Evolutionary conservation across 2,329 filamentous ascomycete genomes (phyloP).

Genomic region (Sarocladiaceae sp.): DNA sequence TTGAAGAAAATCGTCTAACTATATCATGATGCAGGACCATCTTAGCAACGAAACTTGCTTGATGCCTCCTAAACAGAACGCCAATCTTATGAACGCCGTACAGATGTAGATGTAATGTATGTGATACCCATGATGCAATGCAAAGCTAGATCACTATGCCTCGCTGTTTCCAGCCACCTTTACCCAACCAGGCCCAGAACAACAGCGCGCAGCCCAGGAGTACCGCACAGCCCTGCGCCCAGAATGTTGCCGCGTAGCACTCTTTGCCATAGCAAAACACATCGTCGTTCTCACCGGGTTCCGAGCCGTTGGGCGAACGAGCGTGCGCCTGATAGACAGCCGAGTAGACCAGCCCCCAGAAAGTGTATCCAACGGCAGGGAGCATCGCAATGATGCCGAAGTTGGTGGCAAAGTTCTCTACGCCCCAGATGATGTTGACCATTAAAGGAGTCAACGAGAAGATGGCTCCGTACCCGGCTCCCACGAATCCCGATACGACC

Average conservation of each 20-base stretch:
- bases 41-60: too few relatives aligned
- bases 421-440: constrained; percentile 95
- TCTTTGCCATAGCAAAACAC: constrained; percentile 71
- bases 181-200: constrained; percentile 75
- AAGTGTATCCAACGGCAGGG: constrained; percentile 77
- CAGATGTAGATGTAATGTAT: not conserved
- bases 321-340: constrained; percentile 68
- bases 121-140: not conserved
- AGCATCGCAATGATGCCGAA: constrained; percentile 94
- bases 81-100: too few relatives aligned
- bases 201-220: constrained; percentile 70
- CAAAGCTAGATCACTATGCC: constrained; percentile 57
- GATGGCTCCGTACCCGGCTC: constrained; percentile 85
- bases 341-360: constrained; percentile 90
- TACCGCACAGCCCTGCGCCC: constrained; percentile 77
- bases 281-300: constrained; percentile 32
- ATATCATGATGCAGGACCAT: too few relatives aligned
- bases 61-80: too few relatives aligned
- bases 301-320: constrained; percentile 22
- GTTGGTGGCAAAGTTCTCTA: constrained; percentile 97
- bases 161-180: constrained; percentile 66
- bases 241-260: constrained; percentile 79
- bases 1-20: too few relatives aligned
- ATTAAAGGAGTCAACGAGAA: constrained; percentile 89
- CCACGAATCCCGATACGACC: constrained; percentile 76